Percentiles rank a stretch among this genome's conserved stretches.
Evolutionary conservation across 2,329 filamentous ascomycete species (phyloP).

Genomic region (Capronia americana): DNA sequence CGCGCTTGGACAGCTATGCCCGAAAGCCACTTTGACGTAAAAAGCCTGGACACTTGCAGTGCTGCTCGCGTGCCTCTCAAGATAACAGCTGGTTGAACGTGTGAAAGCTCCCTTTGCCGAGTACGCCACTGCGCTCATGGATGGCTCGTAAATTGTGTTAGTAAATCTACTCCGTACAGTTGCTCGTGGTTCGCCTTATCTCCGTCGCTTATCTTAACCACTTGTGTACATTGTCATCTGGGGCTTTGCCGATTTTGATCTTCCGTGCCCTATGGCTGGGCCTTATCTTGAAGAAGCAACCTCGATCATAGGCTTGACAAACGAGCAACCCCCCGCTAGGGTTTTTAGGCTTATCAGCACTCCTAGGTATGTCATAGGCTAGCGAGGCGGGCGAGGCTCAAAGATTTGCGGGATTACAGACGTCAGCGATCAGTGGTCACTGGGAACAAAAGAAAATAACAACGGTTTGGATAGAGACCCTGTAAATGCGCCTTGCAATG

Average conservation of each 20-base stretch:
- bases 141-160: not conserved
- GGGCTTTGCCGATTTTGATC: not conserved
- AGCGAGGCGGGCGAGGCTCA: not conserved
- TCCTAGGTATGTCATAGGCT: constrained; percentile 5
- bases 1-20: not conserved
- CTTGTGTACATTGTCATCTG: not conserved
- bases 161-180: not conserved
- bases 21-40: constrained; percentile 2
- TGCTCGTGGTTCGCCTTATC: not conserved
- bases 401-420: not conserved
- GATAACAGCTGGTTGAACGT: not conserved
- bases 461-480: not conserved
- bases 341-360: constrained; percentile 20
- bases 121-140: not conserved
- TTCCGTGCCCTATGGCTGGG: not conserved
- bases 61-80: not conserved
- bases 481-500: not conserved
- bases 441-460: not conserved
- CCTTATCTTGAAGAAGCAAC: constrained; percentile 9
- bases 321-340: not conserved
- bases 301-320: constrained; percentile 16
- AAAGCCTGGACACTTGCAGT: not conserved
- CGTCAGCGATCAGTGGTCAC: not conserved
- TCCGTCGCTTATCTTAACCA: constrained; percentile 1
- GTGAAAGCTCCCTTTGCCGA: not conserved